Conservation (phyloP, 1,284 basidiomycete species). For the Phlebopus sp. region DNA sequence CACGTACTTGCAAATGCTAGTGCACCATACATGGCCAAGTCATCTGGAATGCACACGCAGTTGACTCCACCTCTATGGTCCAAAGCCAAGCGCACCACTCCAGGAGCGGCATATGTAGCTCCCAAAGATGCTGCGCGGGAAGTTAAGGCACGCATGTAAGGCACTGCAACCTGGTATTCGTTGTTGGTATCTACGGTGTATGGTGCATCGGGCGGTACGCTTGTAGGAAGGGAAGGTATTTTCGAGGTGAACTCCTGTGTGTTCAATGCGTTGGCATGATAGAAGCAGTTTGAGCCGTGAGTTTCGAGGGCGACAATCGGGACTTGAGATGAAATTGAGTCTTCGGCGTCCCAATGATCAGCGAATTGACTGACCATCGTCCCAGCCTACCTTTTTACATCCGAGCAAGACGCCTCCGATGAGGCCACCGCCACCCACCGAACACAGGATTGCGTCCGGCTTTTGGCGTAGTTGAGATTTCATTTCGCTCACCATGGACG, state of each 20-base stretch:
- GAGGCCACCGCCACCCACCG: conserved; percentile 71
- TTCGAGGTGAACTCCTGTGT: conserved; percentile 39
- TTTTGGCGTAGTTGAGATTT: conserved; percentile 47
- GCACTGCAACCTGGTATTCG: conserved; percentile 47
- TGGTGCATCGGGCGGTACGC: conserved; percentile 28
- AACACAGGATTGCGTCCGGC: conserved; percentile 73
- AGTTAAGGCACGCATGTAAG: conserved; percentile 52
- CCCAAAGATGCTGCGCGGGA: conserved; percentile 70
- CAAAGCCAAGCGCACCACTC: conserved; percentile 61
- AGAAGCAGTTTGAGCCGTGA: conserved; percentile 69
- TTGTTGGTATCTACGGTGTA: conserved; percentile 37
- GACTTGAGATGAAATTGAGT: conserved; percentile 39
- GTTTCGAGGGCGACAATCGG: conserved; percentile 66
- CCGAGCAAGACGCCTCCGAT: conserved; percentile 67
- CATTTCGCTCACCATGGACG: conserved; percentile 67
- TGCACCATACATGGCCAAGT: conserved; percentile 60
- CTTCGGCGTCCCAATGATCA: not conserved
- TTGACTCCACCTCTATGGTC: conserved; percentile 51
- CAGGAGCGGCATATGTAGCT: conserved; percentile 59
- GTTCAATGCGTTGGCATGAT: conserved; percentile 65
- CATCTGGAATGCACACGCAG: conserved; percentile 63
- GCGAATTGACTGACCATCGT: conserved; percentile 46
- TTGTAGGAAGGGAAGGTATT: conserved; percentile 20
- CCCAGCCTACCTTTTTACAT: conserved; percentile 60
- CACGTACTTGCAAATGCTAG: conserved; percentile 52